These are phyloP conservation scores for Priceomyces carsonii DNA, from an alignment of 805 yeast species.

Conservation along the genomic window DNA sequence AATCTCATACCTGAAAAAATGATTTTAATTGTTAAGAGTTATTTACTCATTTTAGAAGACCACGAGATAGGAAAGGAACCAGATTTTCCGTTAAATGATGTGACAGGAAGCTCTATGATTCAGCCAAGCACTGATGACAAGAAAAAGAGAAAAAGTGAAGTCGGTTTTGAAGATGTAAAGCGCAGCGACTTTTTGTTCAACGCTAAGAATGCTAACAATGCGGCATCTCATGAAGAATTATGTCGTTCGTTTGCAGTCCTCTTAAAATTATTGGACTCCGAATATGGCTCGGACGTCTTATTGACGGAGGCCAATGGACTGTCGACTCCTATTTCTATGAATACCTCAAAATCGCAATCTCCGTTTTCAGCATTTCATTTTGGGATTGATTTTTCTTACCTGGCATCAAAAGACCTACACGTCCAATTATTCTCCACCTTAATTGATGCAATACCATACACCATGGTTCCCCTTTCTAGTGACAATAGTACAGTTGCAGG, in stretches of 20 bases:
- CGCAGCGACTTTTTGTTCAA: constrained; percentile 39
- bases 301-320: constrained; percentile 16
- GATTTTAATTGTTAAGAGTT: constrained; percentile 68
- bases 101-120: constrained; percentile 16
- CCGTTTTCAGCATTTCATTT: constrained; percentile 43
- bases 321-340: constrained; percentile 11
- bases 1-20: constrained; percentile 67
- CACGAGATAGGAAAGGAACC: constrained; percentile 59
- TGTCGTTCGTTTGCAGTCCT: constrained; percentile 56
- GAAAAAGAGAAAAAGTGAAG: constrained; percentile 1
- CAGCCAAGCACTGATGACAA: constrained; percentile 4
- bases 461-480: constrained; percentile 30
- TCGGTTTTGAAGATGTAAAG: constrained; percentile 4
- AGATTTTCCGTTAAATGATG: constrained; percentile 66
- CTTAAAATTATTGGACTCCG: constrained; percentile 59
- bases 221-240: constrained; percentile 68
- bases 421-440: constrained; percentile 67
- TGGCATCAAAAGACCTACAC: constrained; percentile 38
- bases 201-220: constrained; percentile 46
- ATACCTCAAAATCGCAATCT: constrained; percentile 31
- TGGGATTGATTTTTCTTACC: constrained; percentile 37
- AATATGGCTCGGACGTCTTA: constrained; percentile 45
- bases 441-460: constrained; percentile 74
- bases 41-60: constrained; percentile 69
- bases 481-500: constrained; percentile 39